Conservation (phyloP, 495 filamentous ascomycete species). For the Tuber umbilicatum region DNA sequence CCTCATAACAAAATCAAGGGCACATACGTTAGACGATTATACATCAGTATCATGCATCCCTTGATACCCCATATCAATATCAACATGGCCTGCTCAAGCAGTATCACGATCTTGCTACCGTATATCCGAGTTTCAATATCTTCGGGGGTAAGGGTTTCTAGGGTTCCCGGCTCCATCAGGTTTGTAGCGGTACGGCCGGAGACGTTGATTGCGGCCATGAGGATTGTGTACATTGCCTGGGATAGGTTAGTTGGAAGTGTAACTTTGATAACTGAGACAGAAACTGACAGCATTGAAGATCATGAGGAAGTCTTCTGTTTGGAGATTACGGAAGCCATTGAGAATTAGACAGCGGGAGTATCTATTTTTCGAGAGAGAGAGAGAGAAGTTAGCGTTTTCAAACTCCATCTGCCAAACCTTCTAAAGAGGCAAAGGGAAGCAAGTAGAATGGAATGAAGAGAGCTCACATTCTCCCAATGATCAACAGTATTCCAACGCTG, state of each 20-base stretch:
- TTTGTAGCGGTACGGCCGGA: constrained; percentile 54
- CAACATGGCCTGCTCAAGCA: constrained; percentile 48
- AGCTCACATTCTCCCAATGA: constrained; percentile 46
- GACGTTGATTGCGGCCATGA: constrained; percentile 54
- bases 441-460: not conserved
- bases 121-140: constrained; percentile 48
- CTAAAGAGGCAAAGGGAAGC: not conserved
- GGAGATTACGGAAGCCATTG: constrained; percentile 46
- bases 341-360: constrained; percentile 46
- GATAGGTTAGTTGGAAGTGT: not conserved
- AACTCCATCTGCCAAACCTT: not conserved
- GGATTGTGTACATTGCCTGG: constrained; percentile 51
- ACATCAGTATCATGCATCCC: constrained; percentile 51
- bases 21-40: constrained; percentile 45
- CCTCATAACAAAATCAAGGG: not conserved
- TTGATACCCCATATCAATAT: constrained; percentile 50
- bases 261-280: constrained; percentile 5
- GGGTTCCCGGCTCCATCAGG: constrained; percentile 53
- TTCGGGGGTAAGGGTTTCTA: constrained; percentile 46
- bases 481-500: constrained; percentile 44
- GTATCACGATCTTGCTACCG: constrained; percentile 54
- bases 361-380: constrained; percentile 24
- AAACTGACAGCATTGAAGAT: constrained; percentile 49
- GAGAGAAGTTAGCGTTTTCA: constrained; percentile 4
- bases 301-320: constrained; percentile 58